Conservation (phyloP, 2,329 filamentous ascomycete species). For the Aspergillus fumigatiaffinis region DNA sequence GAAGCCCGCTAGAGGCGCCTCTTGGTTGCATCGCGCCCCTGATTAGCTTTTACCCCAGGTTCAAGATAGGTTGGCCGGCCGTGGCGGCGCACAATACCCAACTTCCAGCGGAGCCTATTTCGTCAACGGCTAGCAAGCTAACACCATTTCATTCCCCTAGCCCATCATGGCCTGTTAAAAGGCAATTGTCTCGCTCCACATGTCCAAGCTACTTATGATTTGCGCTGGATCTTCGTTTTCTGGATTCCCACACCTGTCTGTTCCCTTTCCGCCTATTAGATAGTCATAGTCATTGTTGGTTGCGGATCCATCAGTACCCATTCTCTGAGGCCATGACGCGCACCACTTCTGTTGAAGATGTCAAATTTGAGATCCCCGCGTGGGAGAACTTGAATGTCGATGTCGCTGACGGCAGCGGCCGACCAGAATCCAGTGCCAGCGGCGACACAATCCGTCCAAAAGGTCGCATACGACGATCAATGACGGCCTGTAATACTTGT, state of each 20-base stretch:
- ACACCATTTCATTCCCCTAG: constrained; percentile 11
- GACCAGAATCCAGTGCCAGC: constrained; percentile 19
- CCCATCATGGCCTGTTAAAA: constrained; percentile 12
- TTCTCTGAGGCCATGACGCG: constrained; percentile 24
- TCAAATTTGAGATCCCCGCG: constrained; percentile 16
- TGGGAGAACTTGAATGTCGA: constrained; percentile 27
- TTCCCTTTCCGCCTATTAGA: constrained; percentile 2
- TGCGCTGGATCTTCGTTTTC: constrained; percentile 5
- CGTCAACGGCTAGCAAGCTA: constrained; percentile 12
- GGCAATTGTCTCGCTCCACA: constrained; percentile 9
- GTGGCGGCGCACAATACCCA: neutral
- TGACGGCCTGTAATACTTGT: constrained; percentile 37
- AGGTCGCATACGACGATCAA: constrained; percentile 33
- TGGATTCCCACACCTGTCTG: constrained; percentile 2
- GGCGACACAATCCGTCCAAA: constrained; percentile 25
- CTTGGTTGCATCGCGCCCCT: constrained; percentile 9
- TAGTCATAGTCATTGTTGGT: constrained; percentile 6
- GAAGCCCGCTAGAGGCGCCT: constrained; percentile 14
- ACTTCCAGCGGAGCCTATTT: constrained; percentile 11
- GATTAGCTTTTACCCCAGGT: constrained; percentile 29
- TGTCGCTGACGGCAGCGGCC: constrained; percentile 20
- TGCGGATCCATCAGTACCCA: constrained; percentile 3
- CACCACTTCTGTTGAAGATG: constrained; percentile 16
- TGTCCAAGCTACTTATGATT: constrained; percentile 4
- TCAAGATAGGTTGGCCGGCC: constrained; percentile 7